These are phyloP conservation scores for Acacia pycnantha DNA, from an alignment of 331 rosid species.

Conservation along the genomic window DNA sequence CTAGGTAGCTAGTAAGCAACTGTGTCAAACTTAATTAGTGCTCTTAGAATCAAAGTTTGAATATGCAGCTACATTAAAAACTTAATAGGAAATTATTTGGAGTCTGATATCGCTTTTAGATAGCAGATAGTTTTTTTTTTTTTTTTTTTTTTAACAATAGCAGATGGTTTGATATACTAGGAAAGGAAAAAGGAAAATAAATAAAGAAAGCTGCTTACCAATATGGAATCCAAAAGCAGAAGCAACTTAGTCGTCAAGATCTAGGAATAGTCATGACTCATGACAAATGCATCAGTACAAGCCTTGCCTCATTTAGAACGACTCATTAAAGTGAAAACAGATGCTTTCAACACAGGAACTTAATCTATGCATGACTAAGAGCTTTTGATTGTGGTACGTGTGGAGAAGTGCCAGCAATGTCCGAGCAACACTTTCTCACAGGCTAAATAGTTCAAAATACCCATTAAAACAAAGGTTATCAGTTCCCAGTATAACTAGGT, in stretches of 20 bases:
- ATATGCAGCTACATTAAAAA: not conserved
- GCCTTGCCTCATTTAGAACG: not conserved
- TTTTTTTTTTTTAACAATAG: too few relatives aligned
- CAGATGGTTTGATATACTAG: not conserved
- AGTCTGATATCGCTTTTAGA: not conserved
- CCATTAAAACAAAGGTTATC: not conserved
- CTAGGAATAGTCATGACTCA: not conserved
- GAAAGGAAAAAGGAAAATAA: not conserved
- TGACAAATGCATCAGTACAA: not conserved
- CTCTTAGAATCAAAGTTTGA: not conserved
- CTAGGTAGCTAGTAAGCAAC: not conserved
- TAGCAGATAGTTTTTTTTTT: too few relatives aligned
- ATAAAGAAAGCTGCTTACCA: not conserved
- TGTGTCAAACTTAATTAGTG: not conserved
- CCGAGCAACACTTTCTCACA: not conserved
- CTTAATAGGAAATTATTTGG: not conserved
- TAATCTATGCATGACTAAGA: not conserved
- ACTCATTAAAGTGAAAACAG: not conserved
- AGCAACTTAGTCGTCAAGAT: not conserved
- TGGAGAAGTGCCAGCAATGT: not conserved
- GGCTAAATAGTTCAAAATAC: not conserved
- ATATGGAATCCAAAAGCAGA: not conserved
- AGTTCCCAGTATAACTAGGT: not conserved
- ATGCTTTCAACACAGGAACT: not conserved
- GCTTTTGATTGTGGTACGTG: not conserved